Evolutionary conservation across 202 grass and related monocot genomes (phyloP).

Genomic region (Setaria italica): DNA sequence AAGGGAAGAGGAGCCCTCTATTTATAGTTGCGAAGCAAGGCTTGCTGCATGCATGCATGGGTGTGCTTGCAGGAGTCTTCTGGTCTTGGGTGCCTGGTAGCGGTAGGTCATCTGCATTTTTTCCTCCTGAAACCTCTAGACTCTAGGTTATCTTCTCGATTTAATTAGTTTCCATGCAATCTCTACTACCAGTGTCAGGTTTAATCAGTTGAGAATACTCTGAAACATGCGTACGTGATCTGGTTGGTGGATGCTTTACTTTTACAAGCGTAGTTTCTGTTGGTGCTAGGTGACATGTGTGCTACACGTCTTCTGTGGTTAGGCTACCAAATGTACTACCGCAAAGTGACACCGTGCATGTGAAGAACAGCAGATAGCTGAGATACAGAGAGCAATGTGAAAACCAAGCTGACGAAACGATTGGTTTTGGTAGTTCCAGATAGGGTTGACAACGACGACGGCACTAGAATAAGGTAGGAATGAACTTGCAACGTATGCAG

Average conservation of each 20-base stretch:
- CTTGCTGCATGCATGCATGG: neutral
- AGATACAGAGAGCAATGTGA: neutral
- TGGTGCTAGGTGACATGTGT: neutral
- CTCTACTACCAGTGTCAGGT: neutral
- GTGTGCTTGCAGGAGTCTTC: neutral
- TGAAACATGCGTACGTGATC: neutral
- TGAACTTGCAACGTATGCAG: conserved; percentile 9
- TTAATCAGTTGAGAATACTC: conserved; percentile 2
- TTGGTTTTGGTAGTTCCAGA: conserved; percentile 34
- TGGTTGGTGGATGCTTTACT: conserved; percentile 8
- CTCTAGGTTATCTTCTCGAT: neutral
- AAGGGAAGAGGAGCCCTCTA: neutral
- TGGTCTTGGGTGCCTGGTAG: neutral
- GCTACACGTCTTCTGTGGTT: conserved; percentile 20
- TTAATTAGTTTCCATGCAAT: neutral
- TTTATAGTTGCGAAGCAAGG: conserved; percentile 39
- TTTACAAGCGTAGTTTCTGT: neutral
- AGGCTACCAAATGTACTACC: neutral
- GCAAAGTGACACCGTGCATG: neutral
- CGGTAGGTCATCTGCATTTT: conserved; percentile 34
- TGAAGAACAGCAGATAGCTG: conserved; percentile 1
- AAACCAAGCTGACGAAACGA: neutral
- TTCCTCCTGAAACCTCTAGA: neutral
- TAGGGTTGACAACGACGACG: conserved; percentile 1
- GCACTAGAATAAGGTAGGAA: neutral